Base-by-base conservation (phyloP, 345 rosid genomes). In the Toxicodendron radicans region DNA sequence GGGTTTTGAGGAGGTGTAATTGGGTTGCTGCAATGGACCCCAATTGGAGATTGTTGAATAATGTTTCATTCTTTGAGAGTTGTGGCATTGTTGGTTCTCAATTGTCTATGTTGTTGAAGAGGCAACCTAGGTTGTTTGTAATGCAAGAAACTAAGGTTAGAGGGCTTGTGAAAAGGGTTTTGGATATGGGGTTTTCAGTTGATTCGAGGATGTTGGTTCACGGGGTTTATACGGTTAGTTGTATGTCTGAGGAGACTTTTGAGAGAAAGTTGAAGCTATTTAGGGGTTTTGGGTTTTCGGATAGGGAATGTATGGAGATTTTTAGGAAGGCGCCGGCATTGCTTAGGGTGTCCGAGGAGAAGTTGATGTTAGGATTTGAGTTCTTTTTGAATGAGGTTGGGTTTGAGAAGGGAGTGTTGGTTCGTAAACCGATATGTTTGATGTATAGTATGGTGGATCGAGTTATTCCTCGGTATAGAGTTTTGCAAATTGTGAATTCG, bases 121-220 rank as follows among this genome's bases (percentile, higher is more conserved):
- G 76, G 51, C 80, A 76, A 63, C 87, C 86, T 23, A 71, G 81
- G 57, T 60, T 86, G 45, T 82, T 83, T 53, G 10, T 57, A 18
- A 18, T 43, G 41, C 30, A 9, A 48, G 83, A 80, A 54, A 46
- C 75, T 0, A 54, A 18, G n/a, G 71, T 84, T 58, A 70, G 52
- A 24, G 73, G 43, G 13, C 43, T 78, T 17, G 80, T 78, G 71
- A 71, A 65, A 0, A 69, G 58, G 64, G 78, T 33, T 62, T 68
- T 69, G 18, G 73, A 70, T 57, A 60, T 82, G 73, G 89, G 89
- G 11, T 72, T 84, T 63, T 73, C 83, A 3, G 70, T 76, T 10
- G 51, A 82, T n/a, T 86, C 87, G 11, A 72, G 83, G 70, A 82
- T 84, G 87, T 77, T 84, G 7, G 86, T 72, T 51, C 60, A 82